These are phyloP conservation scores for Fusarium newnesense DNA, from an alignment of 2,329 filamentous ascomycete species.

Conservation along the genomic window DNA sequence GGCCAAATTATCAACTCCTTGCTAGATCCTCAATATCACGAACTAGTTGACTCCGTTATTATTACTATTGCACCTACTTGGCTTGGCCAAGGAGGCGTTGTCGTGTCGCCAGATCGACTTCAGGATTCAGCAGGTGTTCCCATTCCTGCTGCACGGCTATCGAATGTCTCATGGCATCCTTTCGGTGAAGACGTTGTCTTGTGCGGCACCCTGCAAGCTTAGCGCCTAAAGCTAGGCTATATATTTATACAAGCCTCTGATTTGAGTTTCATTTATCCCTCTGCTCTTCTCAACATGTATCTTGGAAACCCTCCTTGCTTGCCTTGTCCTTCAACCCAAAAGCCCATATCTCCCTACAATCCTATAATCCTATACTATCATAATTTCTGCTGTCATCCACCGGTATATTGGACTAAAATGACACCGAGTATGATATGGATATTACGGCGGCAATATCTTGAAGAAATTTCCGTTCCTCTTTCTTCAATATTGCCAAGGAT, in stretches of 20 bases:
- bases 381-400: not conserved
- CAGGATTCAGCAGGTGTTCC: conserved; percentile 60
- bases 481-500: not conserved
- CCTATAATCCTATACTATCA: not conserved
- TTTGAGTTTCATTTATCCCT: not conserved
- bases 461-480: not conserved
- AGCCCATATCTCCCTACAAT: not conserved
- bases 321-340: not conserved
- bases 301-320: not conserved
- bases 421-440: not conserved
- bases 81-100: conserved; percentile 85
- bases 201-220: conserved; percentile 69
- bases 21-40: conserved; percentile 68
- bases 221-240: conserved; percentile 22
- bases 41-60: conserved; percentile 80
- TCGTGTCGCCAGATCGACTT: conserved; percentile 75
- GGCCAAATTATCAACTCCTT: conserved; percentile 84
- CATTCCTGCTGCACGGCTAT: conserved; percentile 72
- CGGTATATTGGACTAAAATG: not conserved
- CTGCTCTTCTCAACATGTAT: not conserved
- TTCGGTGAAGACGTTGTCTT: conserved; percentile 86
- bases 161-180: conserved; percentile 76
- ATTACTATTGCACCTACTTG: conserved; percentile 91
- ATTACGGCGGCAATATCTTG: no score
- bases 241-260: conserved; percentile 25